phyloP scores from a whole-genome alignment of 768 basidiomycete genomes.

The Pleurotus platypus region DNA sequence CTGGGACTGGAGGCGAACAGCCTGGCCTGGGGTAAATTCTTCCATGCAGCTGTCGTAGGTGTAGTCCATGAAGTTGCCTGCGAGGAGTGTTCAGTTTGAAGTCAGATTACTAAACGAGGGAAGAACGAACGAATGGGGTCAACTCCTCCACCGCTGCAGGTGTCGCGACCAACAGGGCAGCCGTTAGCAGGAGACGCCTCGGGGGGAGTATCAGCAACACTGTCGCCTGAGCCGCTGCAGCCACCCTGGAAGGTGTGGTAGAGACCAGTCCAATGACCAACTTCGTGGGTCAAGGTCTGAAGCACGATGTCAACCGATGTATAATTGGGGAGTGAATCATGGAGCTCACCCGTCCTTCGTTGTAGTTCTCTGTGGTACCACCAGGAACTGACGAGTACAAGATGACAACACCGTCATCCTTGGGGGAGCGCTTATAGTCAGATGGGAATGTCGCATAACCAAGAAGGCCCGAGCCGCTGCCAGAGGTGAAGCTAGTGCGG shows the following conservation, averaged over 20 bases:
- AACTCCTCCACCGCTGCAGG: conserved; percentile 33
- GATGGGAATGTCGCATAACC: conserved; percentile 55
- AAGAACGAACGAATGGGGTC: conserved; percentile 33
- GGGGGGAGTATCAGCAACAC: conserved; percentile 43
- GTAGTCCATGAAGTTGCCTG: conserved; percentile 10
- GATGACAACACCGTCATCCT: conserved; percentile 48
- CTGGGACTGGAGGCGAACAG: conserved; percentile 34
- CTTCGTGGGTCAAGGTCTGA: conserved; percentile 52
- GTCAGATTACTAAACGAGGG: background rate
- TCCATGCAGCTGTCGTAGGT: conserved; percentile 45
- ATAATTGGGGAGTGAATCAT: conserved; percentile 9
- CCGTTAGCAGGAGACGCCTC: conserved; percentile 40
- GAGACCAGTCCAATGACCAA: conserved; percentile 59
- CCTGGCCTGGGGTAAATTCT: conserved; percentile 44
- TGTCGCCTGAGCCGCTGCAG: conserved; percentile 36
- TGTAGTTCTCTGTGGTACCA: conserved; percentile 37
- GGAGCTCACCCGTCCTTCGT: conserved; percentile 34
- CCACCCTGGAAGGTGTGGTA: conserved; percentile 60
- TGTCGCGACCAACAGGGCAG: conserved; percentile 36
- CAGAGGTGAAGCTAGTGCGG: conserved; percentile 29
- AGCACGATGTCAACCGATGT: conserved; percentile 14
- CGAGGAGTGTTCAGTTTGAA: background rate
- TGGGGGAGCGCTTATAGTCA: conserved; percentile 30
- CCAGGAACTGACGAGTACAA: conserved; percentile 38
- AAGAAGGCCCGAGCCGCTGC: conserved; percentile 39